Percentiles rank a stretch among this genome's conserved stretches.
Conservation (phyloP, 768 basidiomycete genomes). For the Dentipellis sp. region DNA sequence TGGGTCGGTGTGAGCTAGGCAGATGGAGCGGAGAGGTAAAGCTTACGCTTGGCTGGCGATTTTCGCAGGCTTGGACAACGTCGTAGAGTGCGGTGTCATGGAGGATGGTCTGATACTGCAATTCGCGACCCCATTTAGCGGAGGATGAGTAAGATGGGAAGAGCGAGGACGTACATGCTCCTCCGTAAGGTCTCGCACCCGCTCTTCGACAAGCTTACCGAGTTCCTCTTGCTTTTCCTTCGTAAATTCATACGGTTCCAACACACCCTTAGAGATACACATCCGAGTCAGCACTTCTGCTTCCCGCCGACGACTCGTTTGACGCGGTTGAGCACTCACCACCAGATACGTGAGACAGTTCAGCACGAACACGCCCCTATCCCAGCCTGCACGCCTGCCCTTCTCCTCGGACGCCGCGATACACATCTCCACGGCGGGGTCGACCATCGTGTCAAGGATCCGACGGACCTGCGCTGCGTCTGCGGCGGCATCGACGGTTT, state of each 20-base stretch:
- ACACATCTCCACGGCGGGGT: constrained; percentile 77
- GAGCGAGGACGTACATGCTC: constrained; percentile 61
- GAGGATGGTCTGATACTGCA: constrained; percentile 42
- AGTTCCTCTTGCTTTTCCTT: constrained; percentile 47
- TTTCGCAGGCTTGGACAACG: constrained; percentile 33
- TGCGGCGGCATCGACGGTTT: constrained; percentile 18
- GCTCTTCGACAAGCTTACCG: constrained; percentile 48
- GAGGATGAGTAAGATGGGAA: neutral
- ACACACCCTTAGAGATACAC: constrained; percentile 25
- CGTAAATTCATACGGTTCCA: constrained; percentile 66
- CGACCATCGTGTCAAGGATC: constrained; percentile 76
- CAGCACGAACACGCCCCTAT: constrained; percentile 72
- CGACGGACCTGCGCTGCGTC: constrained; percentile 41
- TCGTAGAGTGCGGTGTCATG: constrained; percentile 44
- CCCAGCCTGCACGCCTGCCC: constrained; percentile 60
- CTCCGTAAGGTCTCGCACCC: constrained; percentile 56
- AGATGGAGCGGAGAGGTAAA: neutral
- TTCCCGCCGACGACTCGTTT: neutral
- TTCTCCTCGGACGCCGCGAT: constrained; percentile 58
- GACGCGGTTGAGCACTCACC: constrained; percentile 33
- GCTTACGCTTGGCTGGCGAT: constrained; percentile 31
- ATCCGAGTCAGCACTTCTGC: too few relatives aligned
- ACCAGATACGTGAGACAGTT: constrained; percentile 81
- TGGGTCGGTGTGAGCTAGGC: neutral
- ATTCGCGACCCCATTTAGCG: too few relatives aligned